Conservation (phyloP, 208 protist genomes). For the Zelonia costaricensis region DNA sequence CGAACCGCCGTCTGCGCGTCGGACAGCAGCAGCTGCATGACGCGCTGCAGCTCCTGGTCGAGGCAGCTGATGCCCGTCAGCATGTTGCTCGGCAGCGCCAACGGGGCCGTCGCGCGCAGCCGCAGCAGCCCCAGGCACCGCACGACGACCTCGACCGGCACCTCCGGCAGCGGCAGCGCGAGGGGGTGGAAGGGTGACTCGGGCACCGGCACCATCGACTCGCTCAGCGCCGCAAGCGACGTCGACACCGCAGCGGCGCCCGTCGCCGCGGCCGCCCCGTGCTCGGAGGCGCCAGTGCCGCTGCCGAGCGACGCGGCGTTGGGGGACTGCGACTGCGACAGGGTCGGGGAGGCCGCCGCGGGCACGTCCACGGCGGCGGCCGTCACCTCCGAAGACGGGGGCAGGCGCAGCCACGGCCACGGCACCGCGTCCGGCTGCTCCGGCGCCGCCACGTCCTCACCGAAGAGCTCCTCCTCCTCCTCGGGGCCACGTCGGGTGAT, state of each 20-base stretch:
- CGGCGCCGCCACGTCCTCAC: background rate
- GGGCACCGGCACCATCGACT: constrained; percentile 23
- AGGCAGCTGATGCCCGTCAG: constrained; percentile 32
- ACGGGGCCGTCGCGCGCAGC: constrained; percentile 21
- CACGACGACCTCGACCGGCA: constrained; percentile 19
- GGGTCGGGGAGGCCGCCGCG: background rate
- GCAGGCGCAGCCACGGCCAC: constrained; percentile 1
- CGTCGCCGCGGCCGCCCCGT: background rate
- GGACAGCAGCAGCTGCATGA: constrained; percentile 29
- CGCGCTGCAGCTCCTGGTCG: constrained; percentile 32
- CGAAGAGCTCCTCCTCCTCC: no score
- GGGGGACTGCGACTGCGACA: background rate
- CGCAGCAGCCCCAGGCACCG: constrained; percentile 26
- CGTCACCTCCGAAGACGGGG: background rate
- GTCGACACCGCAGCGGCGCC: background rate
- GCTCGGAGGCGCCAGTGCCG: background rate
- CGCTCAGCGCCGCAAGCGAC: constrained; percentile 13
- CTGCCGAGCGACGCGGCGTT: background rate
- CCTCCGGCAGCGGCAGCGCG: constrained; percentile 16
- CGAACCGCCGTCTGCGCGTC: constrained; percentile 8
- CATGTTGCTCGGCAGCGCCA: constrained; percentile 27
- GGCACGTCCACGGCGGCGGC: background rate
- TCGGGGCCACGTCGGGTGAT: no score
- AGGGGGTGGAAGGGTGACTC: constrained; percentile 14
- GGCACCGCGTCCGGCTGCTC: background rate